A percentile compares a stretch with the other conserved stretches of the same genome.
phyloP scores from a whole-genome alignment of 768 basidiomycete genomes.

The Boletus sp. region DNA sequence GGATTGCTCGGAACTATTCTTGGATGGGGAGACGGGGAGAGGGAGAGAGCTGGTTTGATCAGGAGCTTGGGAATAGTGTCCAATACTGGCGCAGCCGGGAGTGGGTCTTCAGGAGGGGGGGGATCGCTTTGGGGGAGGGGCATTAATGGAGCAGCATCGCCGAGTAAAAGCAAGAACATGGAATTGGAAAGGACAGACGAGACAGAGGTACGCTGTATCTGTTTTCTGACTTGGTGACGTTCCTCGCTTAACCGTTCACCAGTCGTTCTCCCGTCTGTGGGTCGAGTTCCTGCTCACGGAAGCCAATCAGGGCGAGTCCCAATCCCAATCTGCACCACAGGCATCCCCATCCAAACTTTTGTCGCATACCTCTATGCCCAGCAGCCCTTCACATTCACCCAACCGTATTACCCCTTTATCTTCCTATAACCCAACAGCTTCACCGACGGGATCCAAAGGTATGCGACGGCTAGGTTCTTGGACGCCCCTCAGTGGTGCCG shows the following conservation, averaged over 20 bases:
- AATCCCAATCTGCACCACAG: conserved; percentile 16
- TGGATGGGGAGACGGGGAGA: conserved; percentile 88
- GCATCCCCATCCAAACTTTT: conserved; percentile 20
- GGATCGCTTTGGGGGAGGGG: conserved; percentile 22
- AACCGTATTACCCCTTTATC: conserved; percentile 9
- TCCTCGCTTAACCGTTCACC: neutral
- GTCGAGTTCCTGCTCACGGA: conserved; percentile 98
- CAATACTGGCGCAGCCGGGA: conserved; percentile 24
- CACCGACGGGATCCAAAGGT: conserved; percentile 28
- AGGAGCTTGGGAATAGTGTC: conserved; percentile 50
- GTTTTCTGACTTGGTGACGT: neutral
- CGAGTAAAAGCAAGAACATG: conserved; percentile 35
- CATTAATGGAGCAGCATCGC: conserved; percentile 24
- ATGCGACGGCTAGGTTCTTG: conserved; percentile 40
- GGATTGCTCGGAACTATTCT: conserved; percentile 83
- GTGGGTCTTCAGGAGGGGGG: conserved; percentile 15
- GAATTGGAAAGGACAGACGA: conserved; percentile 80
- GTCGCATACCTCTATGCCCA: conserved; percentile 38
- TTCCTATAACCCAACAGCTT: conserved; percentile 2
- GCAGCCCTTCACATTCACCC: conserved; percentile 30
- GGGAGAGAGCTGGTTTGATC: conserved; percentile 75
- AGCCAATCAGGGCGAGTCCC: conserved; percentile 46
- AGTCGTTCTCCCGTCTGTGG: conserved; percentile 98
- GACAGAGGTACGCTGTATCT: conserved; percentile 60
- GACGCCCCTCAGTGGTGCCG: conserved; percentile 25